These are phyloP conservation scores for Hirsutella thompsonii DNA, from an alignment of 2,329 filamentous ascomycete genomes.

Conservation along the genomic window DNA sequence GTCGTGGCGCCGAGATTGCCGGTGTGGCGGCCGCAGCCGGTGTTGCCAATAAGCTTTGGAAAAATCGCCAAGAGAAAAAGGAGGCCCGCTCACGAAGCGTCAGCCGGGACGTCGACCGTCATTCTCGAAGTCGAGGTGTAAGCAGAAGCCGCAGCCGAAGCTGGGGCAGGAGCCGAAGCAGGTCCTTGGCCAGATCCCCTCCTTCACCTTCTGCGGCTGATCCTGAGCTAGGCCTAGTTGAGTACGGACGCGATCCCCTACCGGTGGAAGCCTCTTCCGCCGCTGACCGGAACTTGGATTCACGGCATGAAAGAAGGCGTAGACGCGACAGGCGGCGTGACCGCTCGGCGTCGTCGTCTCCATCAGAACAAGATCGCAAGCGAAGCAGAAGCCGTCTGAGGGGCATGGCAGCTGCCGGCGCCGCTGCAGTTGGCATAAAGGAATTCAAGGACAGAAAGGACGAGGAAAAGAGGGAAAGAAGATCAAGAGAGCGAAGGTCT, in stretches of 20 bases:
- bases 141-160: conserved; percentile 10
- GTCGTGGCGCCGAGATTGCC: conserved; percentile 46
- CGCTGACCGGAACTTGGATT: conserved; percentile 28
- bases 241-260: conserved; percentile 49
- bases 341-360: conserved; percentile 20
- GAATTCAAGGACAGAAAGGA: conserved; percentile 41
- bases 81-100: conserved; percentile 23
- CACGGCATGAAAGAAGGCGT: conserved; percentile 29
- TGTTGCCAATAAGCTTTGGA: conserved; percentile 47
- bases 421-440: conserved; percentile 50
- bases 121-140: conserved; percentile 20
- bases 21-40: conserved; percentile 48
- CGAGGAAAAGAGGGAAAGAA: conserved; percentile 22
- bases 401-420: conserved; percentile 43
- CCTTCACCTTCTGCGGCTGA: conserved; percentile 43
- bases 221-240: conserved; percentile 56
- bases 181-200: conserved; percentile 36
- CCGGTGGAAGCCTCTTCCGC: conserved; percentile 25
- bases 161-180: conserved; percentile 29
- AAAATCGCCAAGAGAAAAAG: conserved; percentile 48
- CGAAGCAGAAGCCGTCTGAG: conserved; percentile 42
- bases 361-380: conserved; percentile 24
- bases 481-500: conserved; percentile 16
- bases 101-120: conserved; percentile 22
- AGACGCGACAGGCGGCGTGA: conserved; percentile 25